Percentiles rank a stretch among this genome's conserved stretches.
phyloP scores from a whole-genome alignment of 2,329 filamentous ascomycete genomes.

The Monilinia vaccinii-corymbosi region DNA sequence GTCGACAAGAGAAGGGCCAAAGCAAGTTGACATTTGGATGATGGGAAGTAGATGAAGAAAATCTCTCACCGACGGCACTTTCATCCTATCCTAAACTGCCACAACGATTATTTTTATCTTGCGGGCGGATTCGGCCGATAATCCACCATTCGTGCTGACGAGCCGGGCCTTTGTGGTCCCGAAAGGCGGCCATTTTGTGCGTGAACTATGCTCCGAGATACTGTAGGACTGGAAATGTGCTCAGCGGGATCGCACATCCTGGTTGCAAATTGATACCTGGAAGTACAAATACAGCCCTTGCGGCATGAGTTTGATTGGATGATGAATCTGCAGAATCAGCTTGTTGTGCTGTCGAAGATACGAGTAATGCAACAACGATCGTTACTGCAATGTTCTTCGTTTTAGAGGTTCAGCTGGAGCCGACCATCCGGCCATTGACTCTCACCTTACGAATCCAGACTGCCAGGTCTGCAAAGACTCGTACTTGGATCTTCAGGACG shows the following conservation, averaged over 20 bases:
- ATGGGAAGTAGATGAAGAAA: slow-evolving; percentile 10
- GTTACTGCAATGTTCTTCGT: neutral
- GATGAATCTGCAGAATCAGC: neutral
- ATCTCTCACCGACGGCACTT: slow-evolving; percentile 3
- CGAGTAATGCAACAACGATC: neutral
- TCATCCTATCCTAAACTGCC: slow-evolving; percentile 23
- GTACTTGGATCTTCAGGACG: slow-evolving; percentile 6
- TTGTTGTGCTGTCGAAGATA: neutral
- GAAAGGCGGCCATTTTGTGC: slow-evolving; percentile 2
- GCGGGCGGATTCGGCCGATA: neutral
- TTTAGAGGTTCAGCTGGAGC: slow-evolving; percentile 3
- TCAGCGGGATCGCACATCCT: slow-evolving; percentile 2
- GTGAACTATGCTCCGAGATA: neutral
- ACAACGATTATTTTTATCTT: slow-evolving; percentile 18
- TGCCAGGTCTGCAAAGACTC: slow-evolving; percentile 4
- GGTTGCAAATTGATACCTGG: neutral
- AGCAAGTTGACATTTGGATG: slow-evolving; percentile 47
- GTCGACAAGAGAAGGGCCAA: slow-evolving; percentile 44
- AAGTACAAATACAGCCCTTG: neutral
- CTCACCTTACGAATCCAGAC: neutral
- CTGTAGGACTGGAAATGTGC: neutral
- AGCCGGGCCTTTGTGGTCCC: neutral
- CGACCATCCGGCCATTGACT: neutral
- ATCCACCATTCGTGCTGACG: slow-evolving; percentile 1
- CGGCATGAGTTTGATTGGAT: neutral